Base-by-base conservation (phyloP, 2,329 filamentous ascomycete genomes). In the Thielaviopsis populi region DNA sequence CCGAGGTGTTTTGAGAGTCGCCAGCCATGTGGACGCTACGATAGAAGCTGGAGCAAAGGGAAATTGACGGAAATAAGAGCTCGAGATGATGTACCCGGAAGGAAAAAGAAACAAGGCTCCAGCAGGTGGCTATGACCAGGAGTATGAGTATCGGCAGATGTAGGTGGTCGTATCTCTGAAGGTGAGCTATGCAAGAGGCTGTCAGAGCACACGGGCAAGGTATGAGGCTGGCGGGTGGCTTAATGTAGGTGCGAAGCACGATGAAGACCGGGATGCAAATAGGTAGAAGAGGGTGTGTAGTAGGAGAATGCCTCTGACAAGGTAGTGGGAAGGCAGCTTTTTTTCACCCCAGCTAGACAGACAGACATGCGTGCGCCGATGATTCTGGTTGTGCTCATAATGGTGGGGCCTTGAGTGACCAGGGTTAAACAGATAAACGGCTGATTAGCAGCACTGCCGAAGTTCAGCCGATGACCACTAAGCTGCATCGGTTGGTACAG, bases 1-100 rank as follows among this genome's bases (percentile, higher is more conserved):
- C 61, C 33, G 40, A 37, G 6, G 37, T 41, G 62, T 59, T 43
- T 24, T 63, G 64, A 41, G 54, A 60, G 48, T 63, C 46, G 37
- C 61, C 50, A 63, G 61, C 17, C 64, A 66, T 66, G 22, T 56
- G 53, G 27, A 11, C 24, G 15, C 53, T 56, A 33, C 30, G 30
- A 17, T 33, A 27, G n/a, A 56, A 33, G 53, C 33, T 19, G 30
- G 17, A 56, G 53, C 33, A 56, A 11, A 30, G 30, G 50, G 37
- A 8, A 5, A 4, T 33, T 37, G 46, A 50, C 15, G 24, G 19
- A 50, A 50, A 27, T 19, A 24, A 50, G 19, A n/a, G 46, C 22
- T 24, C 46, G 19, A 50, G 46, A 50, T 50, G 46, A 50, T 50
- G 10, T 19, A 50, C 43, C 19, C n/a, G 11, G 19, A 48, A 48